Evolutionary conservation across 2,329 filamentous ascomycete genomes (phyloP), one percentile per base, ranked within the genome.

Genomic region (Phoma sp.): DNA sequence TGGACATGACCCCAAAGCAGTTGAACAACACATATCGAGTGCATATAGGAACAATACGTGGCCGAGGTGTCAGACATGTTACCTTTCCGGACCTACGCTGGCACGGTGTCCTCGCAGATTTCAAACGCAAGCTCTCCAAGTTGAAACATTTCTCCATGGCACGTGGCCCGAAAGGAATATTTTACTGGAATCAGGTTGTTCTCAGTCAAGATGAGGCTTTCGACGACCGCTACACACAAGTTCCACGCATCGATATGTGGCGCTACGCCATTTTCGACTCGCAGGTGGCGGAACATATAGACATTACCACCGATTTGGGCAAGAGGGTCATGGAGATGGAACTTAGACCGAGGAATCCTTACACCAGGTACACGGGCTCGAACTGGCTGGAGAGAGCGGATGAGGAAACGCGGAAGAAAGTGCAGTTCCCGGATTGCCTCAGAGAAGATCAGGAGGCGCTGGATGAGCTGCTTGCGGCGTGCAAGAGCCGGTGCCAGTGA

Each of bases 111-210:
- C 51, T 54, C 2, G 27, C 23, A 3, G 14, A 33, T 3, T 35
- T 54, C 29, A 14, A 24, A 11, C 23, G 23, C 29, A 29, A 9
- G 14, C 37, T 55, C 10, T 11, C 35, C 2, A 32, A 37, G n/a
- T 14, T 55, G 6, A 49, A 24, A 24, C 40, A 55, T 18, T 55
- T 55, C 36, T 27, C 52, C 23, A 55, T 55, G 52, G 46, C 40
- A 5, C 38, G 46, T 13, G 52, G 52, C 3, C 40, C 36, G 1
- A 8, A 25, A 4, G 29, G 8, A 2, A 11, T 3, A 3, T 4
- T 3, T 7, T 39, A 37, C 13, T 40, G 14, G 8, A 3, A 23
- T 11, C 7, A 13, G 7, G 10, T 8, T 10, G 24, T 22, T 23
- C 14, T 30, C 9, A 13, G 10, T 4, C 29, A 2, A 7, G 45